phyloP scores from a whole-genome alignment of 139 green algal species.

The Trebouxia sp. region DNA sequence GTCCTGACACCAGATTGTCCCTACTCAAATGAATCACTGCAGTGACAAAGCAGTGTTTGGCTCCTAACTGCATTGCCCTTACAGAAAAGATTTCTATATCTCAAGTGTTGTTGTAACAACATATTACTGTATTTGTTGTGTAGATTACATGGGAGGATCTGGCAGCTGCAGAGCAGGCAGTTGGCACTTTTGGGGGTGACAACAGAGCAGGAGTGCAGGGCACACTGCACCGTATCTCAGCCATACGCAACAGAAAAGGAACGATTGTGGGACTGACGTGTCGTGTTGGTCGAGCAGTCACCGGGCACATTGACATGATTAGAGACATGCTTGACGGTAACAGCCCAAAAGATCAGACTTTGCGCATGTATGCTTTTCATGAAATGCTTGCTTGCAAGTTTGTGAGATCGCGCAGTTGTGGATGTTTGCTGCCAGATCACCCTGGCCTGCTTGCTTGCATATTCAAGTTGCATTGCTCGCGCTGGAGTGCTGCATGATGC shows the following conservation, averaged over 20 bases:
- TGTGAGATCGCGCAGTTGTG: background rate
- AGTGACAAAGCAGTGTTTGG: too few relatives aligned
- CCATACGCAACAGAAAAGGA: constrained; percentile 83
- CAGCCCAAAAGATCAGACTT: too few relatives aligned
- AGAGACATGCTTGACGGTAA: constrained; percentile 82
- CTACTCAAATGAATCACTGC: too few relatives aligned
- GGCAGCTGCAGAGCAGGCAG: constrained; percentile 48
- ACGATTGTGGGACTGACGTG: constrained; percentile 94
- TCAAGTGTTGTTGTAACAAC: background rate
- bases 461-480: too few relatives aligned
- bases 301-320: constrained; percentile 94
- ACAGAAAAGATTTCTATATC: too few relatives aligned
- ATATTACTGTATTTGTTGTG: background rate
- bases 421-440: background rate
- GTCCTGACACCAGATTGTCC: too few relatives aligned
- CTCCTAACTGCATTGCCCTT: too few relatives aligned
- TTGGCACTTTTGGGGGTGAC: constrained; percentile 86
- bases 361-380: background rate
- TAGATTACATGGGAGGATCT: constrained; percentile 66
- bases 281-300: constrained; percentile 90
- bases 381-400: background rate
- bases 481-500: too few relatives aligned
- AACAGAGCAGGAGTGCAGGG: constrained; percentile 79
- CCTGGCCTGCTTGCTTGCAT: background rate
- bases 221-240: constrained; percentile 83